Conservation (phyloP, 257 asterid genomes). For the Leptodermis oblonga region DNA sequence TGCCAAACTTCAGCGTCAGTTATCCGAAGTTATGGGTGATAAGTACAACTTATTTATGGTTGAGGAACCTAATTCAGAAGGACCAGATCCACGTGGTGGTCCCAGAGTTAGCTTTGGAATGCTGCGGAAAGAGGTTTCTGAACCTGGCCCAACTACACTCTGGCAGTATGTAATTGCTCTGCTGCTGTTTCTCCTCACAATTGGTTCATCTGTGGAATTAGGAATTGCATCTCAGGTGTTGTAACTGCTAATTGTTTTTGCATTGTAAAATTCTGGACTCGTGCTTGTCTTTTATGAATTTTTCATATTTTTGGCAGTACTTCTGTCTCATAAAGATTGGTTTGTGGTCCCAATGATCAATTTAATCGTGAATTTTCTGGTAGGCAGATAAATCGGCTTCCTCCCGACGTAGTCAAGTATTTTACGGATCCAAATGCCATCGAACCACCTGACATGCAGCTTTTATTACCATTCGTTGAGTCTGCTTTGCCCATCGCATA, state of each 20-base stretch:
- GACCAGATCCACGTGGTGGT: conserved; percentile 92
- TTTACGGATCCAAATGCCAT: conserved; percentile 90
- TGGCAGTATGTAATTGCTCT: conserved; percentile 95
- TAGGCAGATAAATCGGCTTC: conserved; percentile 72
- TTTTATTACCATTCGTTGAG: conserved; percentile 75
- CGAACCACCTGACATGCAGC: conserved; percentile 96
- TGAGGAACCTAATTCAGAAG: conserved; percentile 94
- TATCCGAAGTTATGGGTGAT: conserved; percentile 73
- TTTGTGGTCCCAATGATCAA: conserved; percentile 11
- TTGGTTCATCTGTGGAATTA: conserved; percentile 87
- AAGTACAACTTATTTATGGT: conserved; percentile 91
- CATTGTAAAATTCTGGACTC: conserved; percentile 7
- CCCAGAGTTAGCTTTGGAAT: conserved; percentile 96
- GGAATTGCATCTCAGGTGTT: conserved; percentile 92
- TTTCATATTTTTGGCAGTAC: not conserved
- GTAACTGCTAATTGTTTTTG: conserved; percentile 7
- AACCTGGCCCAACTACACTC: conserved; percentile 84
- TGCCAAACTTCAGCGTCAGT: conserved; percentile 68
- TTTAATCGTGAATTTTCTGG: conserved; percentile 19
- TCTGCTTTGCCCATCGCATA: conserved; percentile 89
- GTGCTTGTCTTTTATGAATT: not conserved
- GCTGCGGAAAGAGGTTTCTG: conserved; percentile 90
- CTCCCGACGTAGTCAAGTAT: conserved; percentile 87
- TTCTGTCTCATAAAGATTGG: not conserved
- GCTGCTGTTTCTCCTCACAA: conserved; percentile 74